phyloP scores from a whole-genome alignment of 2,329 filamentous ascomycete species.

The Botryotinia narcissicola region DNA sequence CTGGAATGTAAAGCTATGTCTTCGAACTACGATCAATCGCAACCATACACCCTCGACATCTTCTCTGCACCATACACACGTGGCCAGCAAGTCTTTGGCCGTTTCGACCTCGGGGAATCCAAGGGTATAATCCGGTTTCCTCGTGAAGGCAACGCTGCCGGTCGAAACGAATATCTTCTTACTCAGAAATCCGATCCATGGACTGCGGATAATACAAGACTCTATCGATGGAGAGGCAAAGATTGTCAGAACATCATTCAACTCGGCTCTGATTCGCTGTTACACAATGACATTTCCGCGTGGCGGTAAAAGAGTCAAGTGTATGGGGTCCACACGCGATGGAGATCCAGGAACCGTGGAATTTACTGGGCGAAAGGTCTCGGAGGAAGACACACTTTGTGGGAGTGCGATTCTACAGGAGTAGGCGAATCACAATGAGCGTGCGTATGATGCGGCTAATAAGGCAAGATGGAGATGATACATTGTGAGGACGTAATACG shows the following conservation, averaged over 20 bases:
- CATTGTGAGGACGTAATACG: background rate
- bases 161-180: background rate
- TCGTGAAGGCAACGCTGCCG: background rate
- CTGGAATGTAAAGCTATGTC: background rate
- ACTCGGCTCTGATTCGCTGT: background rate
- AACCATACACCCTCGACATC: background rate
- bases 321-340: background rate
- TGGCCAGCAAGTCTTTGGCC: background rate
- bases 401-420: background rate
- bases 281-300: background rate
- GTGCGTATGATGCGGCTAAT: background rate
- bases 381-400: background rate
- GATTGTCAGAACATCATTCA: background rate
- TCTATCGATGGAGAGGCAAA: slow-evolving; percentile 7
- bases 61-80: background rate
- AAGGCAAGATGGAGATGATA: background rate
- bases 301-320: background rate
- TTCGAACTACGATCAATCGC: background rate
- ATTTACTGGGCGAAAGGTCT: background rate
- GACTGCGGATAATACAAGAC: background rate
- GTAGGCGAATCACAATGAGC: background rate
- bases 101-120: background rate
- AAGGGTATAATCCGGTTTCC: background rate
- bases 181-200: background rate
- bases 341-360: background rate